Evolutionary conservation across 176 grass and related monocot genomes (phyloP).

Genomic region (Oryza nivara): DNA sequence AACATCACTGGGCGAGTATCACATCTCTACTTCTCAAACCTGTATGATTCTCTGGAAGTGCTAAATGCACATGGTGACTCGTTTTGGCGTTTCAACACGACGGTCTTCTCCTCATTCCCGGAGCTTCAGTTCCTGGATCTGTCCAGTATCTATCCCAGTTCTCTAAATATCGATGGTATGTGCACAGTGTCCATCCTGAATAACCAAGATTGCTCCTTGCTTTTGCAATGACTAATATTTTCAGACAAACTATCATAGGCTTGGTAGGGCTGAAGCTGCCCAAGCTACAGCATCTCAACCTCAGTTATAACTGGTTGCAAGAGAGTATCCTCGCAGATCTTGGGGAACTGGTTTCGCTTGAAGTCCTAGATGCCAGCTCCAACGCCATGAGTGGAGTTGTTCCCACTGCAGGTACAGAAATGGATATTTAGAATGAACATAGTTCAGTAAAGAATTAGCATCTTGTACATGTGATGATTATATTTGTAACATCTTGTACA

Average conservation of each 20-base stretch:
- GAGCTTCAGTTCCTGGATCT: constrained; percentile 20
- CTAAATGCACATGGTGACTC: too few species aligned
- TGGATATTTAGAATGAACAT: not conserved
- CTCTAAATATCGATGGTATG: not conserved
- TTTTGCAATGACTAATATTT: not conserved
- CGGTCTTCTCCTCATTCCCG: not conserved
- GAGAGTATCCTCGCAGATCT: not conserved
- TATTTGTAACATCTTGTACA: not conserved
- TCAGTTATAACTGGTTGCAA: not conserved
- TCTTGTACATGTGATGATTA: not conserved
- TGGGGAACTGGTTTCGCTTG: constrained; percentile 18
- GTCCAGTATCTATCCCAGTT: not conserved
- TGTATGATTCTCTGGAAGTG: not conserved
- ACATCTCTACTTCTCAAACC: not conserved
- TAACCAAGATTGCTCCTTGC: not conserved
- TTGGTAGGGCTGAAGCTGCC: not conserved
- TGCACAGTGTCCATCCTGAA: not conserved
- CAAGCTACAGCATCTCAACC: constrained; percentile 33
- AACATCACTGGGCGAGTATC: not conserved
- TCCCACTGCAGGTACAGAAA: constrained; percentile 7
- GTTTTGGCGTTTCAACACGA: not conserved
- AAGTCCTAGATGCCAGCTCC: not conserved
- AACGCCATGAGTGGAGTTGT: not conserved
- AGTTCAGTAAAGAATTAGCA: not conserved
- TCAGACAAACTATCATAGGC: not conserved